These are phyloP conservation scores for Populus davidiana DNA, from an alignment of 345 rosid genomes.

Conservation along the genomic window DNA sequence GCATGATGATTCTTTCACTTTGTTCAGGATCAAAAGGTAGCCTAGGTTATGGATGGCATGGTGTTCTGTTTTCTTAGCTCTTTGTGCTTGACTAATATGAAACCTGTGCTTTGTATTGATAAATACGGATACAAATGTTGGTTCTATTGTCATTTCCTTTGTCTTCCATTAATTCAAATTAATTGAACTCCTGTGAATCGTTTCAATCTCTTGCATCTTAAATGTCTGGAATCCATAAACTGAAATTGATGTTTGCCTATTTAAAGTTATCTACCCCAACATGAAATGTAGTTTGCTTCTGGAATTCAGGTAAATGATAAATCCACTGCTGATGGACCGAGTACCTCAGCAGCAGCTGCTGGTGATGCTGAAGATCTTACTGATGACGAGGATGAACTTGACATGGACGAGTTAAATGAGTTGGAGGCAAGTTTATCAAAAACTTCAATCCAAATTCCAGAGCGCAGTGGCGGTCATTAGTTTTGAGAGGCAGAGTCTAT, in stretches of 20 bases:
- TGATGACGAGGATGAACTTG: conserved; percentile 32
- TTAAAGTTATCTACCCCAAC: neutral
- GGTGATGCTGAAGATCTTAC: conserved; percentile 20
- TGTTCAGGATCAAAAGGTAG: neutral
- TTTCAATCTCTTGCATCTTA: neutral
- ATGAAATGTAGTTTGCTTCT: neutral
- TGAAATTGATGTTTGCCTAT: neutral
- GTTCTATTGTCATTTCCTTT: neutral
- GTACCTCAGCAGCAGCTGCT: conserved; percentile 22
- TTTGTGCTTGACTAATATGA: neutral
- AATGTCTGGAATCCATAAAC: neutral
- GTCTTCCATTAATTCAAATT: neutral
- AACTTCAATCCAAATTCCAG: conserved; percentile 30
- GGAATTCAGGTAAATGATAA: conserved; percentile 28
- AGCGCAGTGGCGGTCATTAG: conserved; percentile 8
- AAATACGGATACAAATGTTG: neutral
- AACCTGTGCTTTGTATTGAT: neutral
- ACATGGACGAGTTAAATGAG: conserved; percentile 33
- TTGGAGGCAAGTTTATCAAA: conserved; percentile 34
- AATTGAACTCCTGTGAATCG: neutral
- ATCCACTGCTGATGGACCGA: conserved; percentile 31
- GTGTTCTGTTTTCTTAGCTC: neutral
- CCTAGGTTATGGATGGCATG: neutral
- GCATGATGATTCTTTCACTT: neutral
- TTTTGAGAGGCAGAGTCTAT: conserved; percentile 15